Conservation (phyloP, 2,329 filamentous ascomycete species). For the Cercospora citrullina region DNA sequence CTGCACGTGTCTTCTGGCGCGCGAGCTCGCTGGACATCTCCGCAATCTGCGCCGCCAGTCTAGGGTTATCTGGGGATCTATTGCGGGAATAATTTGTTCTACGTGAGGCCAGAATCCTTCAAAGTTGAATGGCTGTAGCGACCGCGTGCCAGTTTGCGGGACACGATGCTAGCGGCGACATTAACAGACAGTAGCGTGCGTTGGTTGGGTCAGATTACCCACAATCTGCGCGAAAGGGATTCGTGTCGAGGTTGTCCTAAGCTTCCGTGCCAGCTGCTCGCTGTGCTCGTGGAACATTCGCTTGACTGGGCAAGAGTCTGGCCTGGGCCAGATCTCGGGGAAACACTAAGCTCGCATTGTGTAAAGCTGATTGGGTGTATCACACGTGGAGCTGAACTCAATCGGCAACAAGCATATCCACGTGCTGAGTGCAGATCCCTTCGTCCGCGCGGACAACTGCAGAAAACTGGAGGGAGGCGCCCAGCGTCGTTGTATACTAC, state of each 20-base stretch:
- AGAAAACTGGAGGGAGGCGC: background rate
- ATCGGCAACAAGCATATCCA: background rate
- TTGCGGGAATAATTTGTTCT: background rate
- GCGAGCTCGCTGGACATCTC: background rate
- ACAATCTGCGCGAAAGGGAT: background rate
- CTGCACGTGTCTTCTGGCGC: background rate
- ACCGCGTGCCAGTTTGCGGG: background rate
- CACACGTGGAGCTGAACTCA: background rate
- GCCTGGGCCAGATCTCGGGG: background rate
- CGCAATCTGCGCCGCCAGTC: background rate
- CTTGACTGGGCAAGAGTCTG: background rate
- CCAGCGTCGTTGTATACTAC: background rate
- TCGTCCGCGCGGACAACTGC: background rate
- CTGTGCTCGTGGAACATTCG: background rate
- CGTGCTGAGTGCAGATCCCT: background rate
- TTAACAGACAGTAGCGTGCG: background rate
- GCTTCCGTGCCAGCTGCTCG: background rate
- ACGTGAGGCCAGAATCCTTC: background rate
- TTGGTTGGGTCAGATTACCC: background rate
- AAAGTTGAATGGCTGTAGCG: background rate
- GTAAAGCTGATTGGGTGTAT: background rate
- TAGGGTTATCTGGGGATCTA: background rate
- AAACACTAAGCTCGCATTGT: background rate
- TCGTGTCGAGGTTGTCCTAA: background rate
- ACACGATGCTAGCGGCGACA: background rate